A percentile compares a stretch with the other conserved stretches of the same genome.
Evolutionary conservation across 805 yeast species (phyloP).

Genomic region (Ogataea wickerhamii): DNA sequence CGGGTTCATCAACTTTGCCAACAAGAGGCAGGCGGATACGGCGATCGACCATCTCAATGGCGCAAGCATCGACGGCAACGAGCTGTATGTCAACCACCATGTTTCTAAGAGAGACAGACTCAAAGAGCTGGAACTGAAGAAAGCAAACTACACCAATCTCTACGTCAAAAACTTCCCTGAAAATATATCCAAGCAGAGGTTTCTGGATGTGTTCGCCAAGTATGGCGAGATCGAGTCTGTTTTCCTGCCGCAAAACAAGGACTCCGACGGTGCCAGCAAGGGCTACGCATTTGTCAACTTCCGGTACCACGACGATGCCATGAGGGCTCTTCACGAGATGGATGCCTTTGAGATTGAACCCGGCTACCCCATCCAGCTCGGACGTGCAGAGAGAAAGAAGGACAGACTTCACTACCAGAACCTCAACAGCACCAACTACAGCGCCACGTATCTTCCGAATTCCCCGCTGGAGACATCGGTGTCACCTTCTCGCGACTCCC

Average conservation of each 20-base stretch:
- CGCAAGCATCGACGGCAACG: constrained; percentile 26
- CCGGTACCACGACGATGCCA: constrained; percentile 44
- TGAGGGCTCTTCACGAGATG: constrained; percentile 46
- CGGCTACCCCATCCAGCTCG: constrained; percentile 32
- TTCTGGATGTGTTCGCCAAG: constrained; percentile 41
- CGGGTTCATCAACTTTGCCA: constrained; percentile 66
- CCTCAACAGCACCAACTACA: constrained; percentile 16
- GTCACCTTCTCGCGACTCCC: neutral
- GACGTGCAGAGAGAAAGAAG: constrained; percentile 43
- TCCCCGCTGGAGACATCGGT: constrained; percentile 4
- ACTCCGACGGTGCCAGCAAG: constrained; percentile 26
- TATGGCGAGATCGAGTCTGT: constrained; percentile 49
- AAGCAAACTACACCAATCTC: constrained; percentile 49
- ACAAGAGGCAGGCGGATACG: constrained; percentile 53
- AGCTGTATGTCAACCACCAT: constrained; percentile 57
- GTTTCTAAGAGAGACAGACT: constrained; percentile 61
- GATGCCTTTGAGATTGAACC: constrained; percentile 39
- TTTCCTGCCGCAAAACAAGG: constrained; percentile 46
- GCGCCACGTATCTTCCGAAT: constrained; percentile 10
- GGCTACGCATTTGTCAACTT: constrained; percentile 57
- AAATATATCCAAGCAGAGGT: constrained; percentile 33
- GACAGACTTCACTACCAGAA: constrained; percentile 27
- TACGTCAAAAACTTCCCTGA: constrained; percentile 51
- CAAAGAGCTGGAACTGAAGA: constrained; percentile 41
- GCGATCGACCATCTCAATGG: constrained; percentile 49